Percentiles rank a stretch among this genome's conserved stretches.
These are phyloP conservation scores for Mycosarcoma mackinlayi DNA, from an alignment of 1,284 basidiomycete genomes.

Conservation along the genomic window DNA sequence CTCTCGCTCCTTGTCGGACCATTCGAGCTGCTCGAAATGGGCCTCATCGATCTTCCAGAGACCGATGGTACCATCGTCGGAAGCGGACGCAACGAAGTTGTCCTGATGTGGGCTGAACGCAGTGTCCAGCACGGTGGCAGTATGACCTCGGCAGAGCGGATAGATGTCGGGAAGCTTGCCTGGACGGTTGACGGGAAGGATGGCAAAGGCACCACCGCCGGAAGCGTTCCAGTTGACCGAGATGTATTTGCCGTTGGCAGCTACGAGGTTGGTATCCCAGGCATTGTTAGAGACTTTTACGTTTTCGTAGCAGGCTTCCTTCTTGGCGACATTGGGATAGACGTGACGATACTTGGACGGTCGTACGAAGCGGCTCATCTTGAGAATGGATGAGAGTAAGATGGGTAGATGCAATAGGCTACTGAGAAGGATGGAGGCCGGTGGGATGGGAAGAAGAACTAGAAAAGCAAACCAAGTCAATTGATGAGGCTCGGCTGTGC, in stretches of 20 bases:
- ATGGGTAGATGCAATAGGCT: background rate
- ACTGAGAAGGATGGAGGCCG: background rate
- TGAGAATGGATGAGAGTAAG: background rate
- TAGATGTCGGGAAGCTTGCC: constrained; percentile 87
- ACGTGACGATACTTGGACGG: constrained; percentile 81
- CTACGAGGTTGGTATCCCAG: constrained; percentile 95
- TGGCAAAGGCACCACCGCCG: constrained; percentile 93
- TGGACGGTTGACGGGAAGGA: constrained; percentile 77
- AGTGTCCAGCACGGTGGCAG: constrained; percentile 90
- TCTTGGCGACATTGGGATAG: constrained; percentile 74
- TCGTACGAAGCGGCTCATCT: constrained; percentile 73
- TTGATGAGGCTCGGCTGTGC: constrained; percentile 23
- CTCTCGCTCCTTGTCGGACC: constrained; percentile 60
- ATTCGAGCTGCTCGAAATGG: constrained; percentile 70
- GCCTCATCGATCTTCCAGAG: constrained; percentile 87
- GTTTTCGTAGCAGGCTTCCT: constrained; percentile 77
- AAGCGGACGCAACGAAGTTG: constrained; percentile 85
- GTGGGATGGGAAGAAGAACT: constrained; percentile 1
- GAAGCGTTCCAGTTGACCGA: constrained; percentile 93
- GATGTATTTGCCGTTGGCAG: constrained; percentile 78
- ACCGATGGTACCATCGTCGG: constrained; percentile 91
- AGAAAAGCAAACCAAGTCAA: background rate
- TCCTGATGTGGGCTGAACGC: constrained; percentile 97
- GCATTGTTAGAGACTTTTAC: constrained; percentile 76
- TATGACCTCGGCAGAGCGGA: constrained; percentile 86